These are phyloP conservation scores for Caloboletus firmus DNA, from an alignment of 1,284 basidiomycete genomes.

Conservation along the genomic window DNA sequence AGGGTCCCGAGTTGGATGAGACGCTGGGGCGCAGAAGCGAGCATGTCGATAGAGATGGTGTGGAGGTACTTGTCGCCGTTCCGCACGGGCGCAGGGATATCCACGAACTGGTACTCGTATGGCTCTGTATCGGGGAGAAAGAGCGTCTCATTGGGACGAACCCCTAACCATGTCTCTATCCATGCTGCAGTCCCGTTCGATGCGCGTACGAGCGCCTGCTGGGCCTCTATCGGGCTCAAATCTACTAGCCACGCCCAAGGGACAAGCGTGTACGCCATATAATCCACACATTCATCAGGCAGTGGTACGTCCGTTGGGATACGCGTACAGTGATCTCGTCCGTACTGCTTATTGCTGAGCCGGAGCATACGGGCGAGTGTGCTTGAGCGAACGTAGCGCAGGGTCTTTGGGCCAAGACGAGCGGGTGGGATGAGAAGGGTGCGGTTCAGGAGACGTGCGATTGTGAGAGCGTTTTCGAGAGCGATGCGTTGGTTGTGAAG, in stretches of 20 bases:
- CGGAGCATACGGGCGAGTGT: constrained; percentile 50
- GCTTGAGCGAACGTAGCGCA: constrained; percentile 63
- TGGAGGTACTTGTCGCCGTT: constrained; percentile 42
- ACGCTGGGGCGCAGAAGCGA: constrained; percentile 32
- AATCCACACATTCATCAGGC: constrained; percentile 59
- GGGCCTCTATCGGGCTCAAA: constrained; percentile 30
- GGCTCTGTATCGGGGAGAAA: constrained; percentile 51
- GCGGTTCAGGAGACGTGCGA: constrained; percentile 67
- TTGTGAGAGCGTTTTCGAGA: constrained; percentile 74
- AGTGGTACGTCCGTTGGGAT: constrained; percentile 32
- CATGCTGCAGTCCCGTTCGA: constrained; percentile 52
- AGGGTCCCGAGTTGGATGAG: constrained; percentile 66
- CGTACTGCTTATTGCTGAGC: constrained; percentile 49
- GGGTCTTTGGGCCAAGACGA: constrained; percentile 59
- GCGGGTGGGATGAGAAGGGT: constrained; percentile 74
- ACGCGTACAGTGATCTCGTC: constrained; percentile 51
- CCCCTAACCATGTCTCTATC: constrained; percentile 44
- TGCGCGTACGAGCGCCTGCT: constrained; percentile 44
- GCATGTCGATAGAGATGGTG: constrained; percentile 32
- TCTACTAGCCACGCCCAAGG: constrained; percentile 73
- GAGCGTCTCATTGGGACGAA: constrained; percentile 44
- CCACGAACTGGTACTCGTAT: constrained; percentile 69
- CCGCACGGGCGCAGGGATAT: constrained; percentile 40
- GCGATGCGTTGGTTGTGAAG: constrained; percentile 85
- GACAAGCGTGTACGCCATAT: constrained; percentile 57